A percentile compares a stretch with the other conserved stretches of the same genome.
Conservation (phyloP, 2,329 filamentous ascomycete genomes). For the Ciborinia camelliae region DNA sequence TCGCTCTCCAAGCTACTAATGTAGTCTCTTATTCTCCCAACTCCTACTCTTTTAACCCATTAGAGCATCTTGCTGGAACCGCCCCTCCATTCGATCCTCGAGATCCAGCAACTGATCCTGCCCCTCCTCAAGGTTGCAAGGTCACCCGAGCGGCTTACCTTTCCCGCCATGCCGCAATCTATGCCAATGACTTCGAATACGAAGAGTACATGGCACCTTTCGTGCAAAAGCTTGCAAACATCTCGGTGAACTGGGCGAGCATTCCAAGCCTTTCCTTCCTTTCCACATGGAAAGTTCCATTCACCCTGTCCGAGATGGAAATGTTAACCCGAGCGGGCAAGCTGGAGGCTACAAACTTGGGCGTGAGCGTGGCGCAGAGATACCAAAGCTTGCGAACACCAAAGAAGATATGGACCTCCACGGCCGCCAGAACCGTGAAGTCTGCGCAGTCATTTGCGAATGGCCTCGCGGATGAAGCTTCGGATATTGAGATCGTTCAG, state of each 20-base stretch:
- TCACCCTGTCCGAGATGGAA: conserved; percentile 31
- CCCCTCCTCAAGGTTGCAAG: conserved; percentile 49
- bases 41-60: conserved; percentile 45
- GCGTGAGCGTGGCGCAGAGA: conserved; percentile 33
- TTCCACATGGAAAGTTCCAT: conserved; percentile 31
- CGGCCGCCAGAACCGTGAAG: conserved; percentile 49
- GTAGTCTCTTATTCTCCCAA: conserved; percentile 23
- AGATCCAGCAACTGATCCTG: conserved; percentile 45
- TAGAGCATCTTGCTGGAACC: conserved; percentile 49
- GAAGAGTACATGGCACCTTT: conserved; percentile 51
- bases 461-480: conserved; percentile 45
- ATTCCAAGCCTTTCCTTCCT: conserved; percentile 32
- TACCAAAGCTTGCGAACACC: conserved; percentile 43
- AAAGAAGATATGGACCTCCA: conserved; percentile 50
- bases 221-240: conserved; percentile 47
- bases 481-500: conserved; percentile 43
- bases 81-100: conserved; percentile 49
- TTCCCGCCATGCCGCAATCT: conserved; percentile 49
- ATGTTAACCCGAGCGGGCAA: conserved; percentile 33
- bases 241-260: conserved; percentile 46
- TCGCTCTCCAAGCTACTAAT: conserved; percentile 13
- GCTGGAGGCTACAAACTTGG: conserved; percentile 31
- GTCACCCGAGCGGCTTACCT: conserved; percentile 49
- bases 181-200: conserved; percentile 51
- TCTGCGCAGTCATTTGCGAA: conserved; percentile 48